phyloP scores from a whole-genome alignment of 2,329 filamentous ascomycete species.

The Elsinoe australis region DNA sequence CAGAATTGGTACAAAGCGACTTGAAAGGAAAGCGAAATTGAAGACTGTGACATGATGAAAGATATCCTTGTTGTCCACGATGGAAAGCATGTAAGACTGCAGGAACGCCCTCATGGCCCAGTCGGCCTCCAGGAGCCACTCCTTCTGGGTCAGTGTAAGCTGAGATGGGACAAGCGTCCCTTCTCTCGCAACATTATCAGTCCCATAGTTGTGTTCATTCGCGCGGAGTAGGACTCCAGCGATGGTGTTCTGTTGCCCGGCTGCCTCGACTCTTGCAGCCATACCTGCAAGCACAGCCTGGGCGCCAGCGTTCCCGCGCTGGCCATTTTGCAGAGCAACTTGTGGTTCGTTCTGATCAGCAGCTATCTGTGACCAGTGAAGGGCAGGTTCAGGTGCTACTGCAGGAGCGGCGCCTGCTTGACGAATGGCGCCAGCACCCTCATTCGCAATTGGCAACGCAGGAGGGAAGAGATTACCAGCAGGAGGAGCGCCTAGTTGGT shows the following conservation, averaged over 20 bases:
- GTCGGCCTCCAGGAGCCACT: conserved; percentile 60
- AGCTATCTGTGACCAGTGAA: conserved; percentile 8
- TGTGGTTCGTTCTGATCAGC: no score
- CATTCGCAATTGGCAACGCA: not conserved
- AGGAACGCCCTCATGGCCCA: conserved; percentile 64
- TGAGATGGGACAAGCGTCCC: conserved; percentile 9
- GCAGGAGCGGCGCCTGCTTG: no score
- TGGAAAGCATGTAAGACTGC: conserved; percentile 57
- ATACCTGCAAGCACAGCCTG: no score
- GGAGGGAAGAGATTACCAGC: not conserved
- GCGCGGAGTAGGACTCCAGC: not conserved
- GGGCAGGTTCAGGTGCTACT: not conserved
- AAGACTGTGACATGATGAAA: conserved; percentile 52
- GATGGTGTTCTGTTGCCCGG: no score
- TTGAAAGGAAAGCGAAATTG: conserved; percentile 58
- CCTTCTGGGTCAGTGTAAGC: conserved; percentile 46
- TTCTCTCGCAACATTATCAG: not conserved
- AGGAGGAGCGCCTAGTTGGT: not conserved
- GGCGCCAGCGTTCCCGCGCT: no score
- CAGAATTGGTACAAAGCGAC: conserved; percentile 51
- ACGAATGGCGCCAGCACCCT: no score
- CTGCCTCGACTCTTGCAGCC: no score
- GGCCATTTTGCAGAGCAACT: no score
- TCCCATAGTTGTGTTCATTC: not conserved
- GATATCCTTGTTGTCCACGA: conserved; percentile 52